Evolutionary conservation across 176 grass and related monocot genomes (phyloP).

Genomic region (Typha latifolia): DNA sequence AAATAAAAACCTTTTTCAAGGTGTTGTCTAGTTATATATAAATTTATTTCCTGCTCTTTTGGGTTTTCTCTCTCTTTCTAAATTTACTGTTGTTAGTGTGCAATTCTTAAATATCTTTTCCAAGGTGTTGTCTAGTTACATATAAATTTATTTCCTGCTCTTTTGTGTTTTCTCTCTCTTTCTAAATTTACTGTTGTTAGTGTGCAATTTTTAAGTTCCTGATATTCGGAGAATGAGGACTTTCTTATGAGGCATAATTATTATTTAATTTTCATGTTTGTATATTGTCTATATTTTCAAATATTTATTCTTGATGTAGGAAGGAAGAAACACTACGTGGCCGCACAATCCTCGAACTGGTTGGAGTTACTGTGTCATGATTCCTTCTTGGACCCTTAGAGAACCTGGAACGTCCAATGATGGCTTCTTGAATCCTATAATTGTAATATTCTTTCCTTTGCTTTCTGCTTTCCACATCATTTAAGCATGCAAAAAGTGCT

Average conservation of each 20-base stretch:
- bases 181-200: no score
- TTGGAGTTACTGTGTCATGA: constrained; percentile 92
- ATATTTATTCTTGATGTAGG: constrained; percentile 31
- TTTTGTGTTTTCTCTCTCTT: no score
- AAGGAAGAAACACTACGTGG: constrained; percentile 87
- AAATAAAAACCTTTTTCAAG: no score
- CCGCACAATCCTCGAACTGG: constrained; percentile 94
- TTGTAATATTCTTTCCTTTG: constrained; percentile 54
- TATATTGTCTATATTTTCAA: constrained; percentile 2
- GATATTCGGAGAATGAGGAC: not conserved
- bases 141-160: no score
- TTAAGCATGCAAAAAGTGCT: no score
- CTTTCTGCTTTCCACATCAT: not conserved
- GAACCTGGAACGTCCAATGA: constrained; percentile 64
- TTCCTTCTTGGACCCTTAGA: constrained; percentile 89
- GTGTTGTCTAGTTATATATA: no score
- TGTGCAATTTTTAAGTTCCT: not conserved
- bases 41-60: no score
- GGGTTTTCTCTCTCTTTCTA: no score
- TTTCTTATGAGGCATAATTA: not conserved
- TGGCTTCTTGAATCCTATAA: constrained; percentile 82
- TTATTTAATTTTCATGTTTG: not conserved
- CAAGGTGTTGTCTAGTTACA: no score
- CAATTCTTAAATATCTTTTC: not conserved
- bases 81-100: not conserved